Evolutionary conservation across 225 moss, liverwort and hornwort genomes (phyloP), one percentile per base, ranked within the genome.

Genomic region (Physcomitrellopsis africana): DNA sequence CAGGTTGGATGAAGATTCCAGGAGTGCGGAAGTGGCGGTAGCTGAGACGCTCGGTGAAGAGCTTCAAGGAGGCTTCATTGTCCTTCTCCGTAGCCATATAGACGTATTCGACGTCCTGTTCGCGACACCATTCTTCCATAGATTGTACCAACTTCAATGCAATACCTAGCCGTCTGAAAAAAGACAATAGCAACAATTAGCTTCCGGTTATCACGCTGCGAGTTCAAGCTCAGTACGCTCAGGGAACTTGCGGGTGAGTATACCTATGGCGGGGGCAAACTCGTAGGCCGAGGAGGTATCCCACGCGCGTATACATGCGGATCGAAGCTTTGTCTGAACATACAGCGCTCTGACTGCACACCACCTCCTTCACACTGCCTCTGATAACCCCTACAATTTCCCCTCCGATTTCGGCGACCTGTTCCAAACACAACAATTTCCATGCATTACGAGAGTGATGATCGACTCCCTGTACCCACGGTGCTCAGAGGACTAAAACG

Each of bases 81-180:
- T 72, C 87, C 52, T 95, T 95, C 79, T 89, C 93, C 2, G 97
- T 99, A 0, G 92, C 93, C 68, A 93, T 90, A 23, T 99, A 99
- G 0, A 93, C 90, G 27, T 93, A 99, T 16, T 95, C 86, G 0
- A 90, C 93, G 9, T 83, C 86, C 64, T 99, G 82, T 0, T 81
- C 67, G 58, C 84, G 77, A 68, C 99, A 99, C 99, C 99, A 99
- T n/a, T 91, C 87, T 67, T 99, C 99, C 99, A 99, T 99, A 44
- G 76, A 81, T 59, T 64, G 24, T 1, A 85, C 92, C 17, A 99
- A 82, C 55, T 86, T 95, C 42, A 79, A 68, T 10, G 92, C 99
- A 76, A 99, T 92, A 68, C 95, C 95, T 88, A 92, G 85, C 22
- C 95, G 86, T 84, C 95, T 99, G 85, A 6, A 58, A 7, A 9